Base-by-base conservation (phyloP, 306 rosid species). In the Gastrolobium villosum region DNA sequence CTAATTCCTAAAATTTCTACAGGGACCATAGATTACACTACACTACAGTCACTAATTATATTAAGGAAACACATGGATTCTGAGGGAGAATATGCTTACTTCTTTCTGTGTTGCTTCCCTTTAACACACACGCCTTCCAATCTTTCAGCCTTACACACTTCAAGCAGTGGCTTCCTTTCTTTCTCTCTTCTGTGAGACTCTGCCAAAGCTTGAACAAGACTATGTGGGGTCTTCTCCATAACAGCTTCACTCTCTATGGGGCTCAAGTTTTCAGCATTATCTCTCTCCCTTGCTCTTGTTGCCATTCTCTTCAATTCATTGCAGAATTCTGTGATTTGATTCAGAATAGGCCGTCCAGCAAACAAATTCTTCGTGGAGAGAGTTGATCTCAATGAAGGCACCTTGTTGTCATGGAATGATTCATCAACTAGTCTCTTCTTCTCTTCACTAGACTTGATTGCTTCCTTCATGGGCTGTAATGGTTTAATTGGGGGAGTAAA, bases 271-370 rank as follows among this genome's bases (percentile, higher is more conserved):
- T 84, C 91, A 41, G 71, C 84, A 70, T 86, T 81, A 66, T 91
- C 97, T 80, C 85, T 83, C 86, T 90, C 97, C 81, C 74, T 91
- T 0, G 77, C 79, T 80, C 91, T 87, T 43, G 62, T 81, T 0
- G 96, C 94, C 89, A 96, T 59, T 84, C 84, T 91, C 88, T 93
- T 96, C 87, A 96, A 77, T 31, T 96, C 99, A 57, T 74, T 87
- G 78, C 97, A 96, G 83, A 96, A 93, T 53, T 91, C 99, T 1
- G 98, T 87, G 79, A 96, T 90, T 80, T 91, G 99, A 72, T 86
- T 89, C 65, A 96, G 78, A 72, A 95, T 88, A 63, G 96, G 98
- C 77, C 97, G 82, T 74, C 94, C 91, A 0, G 88, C 86, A 46
- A 95, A 87, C 72, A 95, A 86, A 75, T 92, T 95, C 85, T 88